phyloP scores from a whole-genome alignment of 1,139 yeast species.

The Pichia sp. region DNA sequence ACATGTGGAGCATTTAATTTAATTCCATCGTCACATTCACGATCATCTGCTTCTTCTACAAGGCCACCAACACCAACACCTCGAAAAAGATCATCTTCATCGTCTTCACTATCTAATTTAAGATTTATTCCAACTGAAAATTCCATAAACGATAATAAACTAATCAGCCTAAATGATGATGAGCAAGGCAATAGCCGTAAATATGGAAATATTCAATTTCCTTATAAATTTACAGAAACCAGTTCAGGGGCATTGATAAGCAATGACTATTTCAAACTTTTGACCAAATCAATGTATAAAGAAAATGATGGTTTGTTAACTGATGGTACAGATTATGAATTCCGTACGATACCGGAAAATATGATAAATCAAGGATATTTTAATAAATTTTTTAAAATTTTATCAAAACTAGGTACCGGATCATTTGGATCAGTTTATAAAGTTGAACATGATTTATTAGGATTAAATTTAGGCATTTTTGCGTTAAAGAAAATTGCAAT shows the following conservation, averaged over 20 bases:
- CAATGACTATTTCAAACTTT: slow-evolving; percentile 26
- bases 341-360: slow-evolving; percentile 31
- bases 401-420: slow-evolving; percentile 61
- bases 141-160: not conserved
- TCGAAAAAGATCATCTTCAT: too few species aligned
- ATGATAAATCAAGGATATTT: slow-evolving; percentile 71
- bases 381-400: slow-evolving; percentile 53
- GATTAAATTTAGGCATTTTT: slow-evolving; percentile 65
- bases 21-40: not conserved
- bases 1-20: slow-evolving; percentile 7
- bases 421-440: slow-evolving; percentile 79
- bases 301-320: slow-evolving; percentile 17
- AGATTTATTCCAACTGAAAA: not conserved
- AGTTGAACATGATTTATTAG: slow-evolving; percentile 72
- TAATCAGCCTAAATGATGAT: not conserved
- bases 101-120: not conserved
- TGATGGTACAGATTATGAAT: slow-evolving; percentile 9
- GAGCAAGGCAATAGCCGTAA: too few species aligned
- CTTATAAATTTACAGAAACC: slow-evolving; percentile 7
- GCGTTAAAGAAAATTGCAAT: slow-evolving; percentile 81
- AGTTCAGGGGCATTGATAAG: slow-evolving; percentile 14
- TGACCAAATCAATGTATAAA: slow-evolving; percentile 18
- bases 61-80: not conserved
- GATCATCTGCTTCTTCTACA: too few species aligned
- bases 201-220: not conserved